Evolutionary conservation across 257 asterid genomes (phyloP).

Genomic region (Solanum pennellii): DNA sequence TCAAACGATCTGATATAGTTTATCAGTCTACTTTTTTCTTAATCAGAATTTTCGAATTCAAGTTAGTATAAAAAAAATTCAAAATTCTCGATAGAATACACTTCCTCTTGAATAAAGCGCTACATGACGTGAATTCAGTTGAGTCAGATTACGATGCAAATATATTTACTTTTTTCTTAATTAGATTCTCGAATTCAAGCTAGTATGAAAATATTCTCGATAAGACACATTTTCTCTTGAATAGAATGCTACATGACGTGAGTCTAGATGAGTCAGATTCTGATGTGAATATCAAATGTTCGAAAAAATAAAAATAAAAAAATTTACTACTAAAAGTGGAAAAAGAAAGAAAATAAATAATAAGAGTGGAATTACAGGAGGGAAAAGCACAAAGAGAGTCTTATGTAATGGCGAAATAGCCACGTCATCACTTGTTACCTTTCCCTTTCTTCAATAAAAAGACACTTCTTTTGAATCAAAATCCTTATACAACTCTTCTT

Average conservation of each 20-base stretch:
- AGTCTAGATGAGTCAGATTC: no score
- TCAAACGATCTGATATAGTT: no score
- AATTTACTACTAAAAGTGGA: not conserved
- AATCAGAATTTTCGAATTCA: no score
- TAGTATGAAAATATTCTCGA: no score
- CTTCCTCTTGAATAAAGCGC: accelerated
- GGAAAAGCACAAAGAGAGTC: not conserved
- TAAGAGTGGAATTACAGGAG: slow-evolving; percentile 3
- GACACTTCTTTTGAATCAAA: not conserved
- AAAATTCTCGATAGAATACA: accelerated
- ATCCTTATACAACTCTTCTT: not conserved
- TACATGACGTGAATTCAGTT: not conserved
- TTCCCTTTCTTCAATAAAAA: slow-evolving; percentile 9
- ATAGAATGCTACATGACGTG: not conserved
- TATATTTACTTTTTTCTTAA: no score
- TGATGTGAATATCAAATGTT: no score
- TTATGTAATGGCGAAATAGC: slow-evolving; percentile 1
- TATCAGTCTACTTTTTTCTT: no score
- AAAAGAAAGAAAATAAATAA: not conserved
- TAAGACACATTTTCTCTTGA: no score
- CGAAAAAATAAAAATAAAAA: no score
- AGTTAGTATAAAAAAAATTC: no score
- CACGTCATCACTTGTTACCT: slow-evolving; percentile 2
- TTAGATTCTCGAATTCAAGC: no score
- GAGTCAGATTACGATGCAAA: no score